phyloP scores from a whole-genome alignment of 2,329 filamentous ascomycete genomes.

The Sporothrix variecibatus region DNA sequence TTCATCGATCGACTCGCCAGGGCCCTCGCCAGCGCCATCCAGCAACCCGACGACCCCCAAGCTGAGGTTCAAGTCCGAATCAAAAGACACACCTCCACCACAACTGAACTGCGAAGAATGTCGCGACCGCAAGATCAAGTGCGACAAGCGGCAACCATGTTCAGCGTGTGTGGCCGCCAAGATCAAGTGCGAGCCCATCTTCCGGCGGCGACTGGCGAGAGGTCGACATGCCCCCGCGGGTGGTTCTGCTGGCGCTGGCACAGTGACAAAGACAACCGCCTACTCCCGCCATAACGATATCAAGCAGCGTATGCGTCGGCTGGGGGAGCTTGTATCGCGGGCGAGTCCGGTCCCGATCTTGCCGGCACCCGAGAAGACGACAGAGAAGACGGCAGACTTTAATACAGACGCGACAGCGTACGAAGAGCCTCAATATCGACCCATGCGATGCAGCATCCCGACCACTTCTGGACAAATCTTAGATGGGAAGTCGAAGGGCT shows the following conservation, averaged over 20 bases:
- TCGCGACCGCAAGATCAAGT: constrained; percentile 10
- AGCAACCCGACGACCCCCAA: too few species aligned
- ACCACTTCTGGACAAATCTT: constrained; percentile 21
- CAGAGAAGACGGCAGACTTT: neutral
- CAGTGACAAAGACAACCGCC: neutral
- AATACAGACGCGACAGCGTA: too few species aligned
- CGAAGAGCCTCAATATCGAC: neutral
- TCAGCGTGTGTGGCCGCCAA: neutral
- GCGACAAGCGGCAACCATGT: constrained; percentile 20
- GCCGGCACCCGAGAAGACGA: neutral
- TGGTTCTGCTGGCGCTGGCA: neutral
- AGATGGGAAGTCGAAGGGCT: constrained; percentile 16
- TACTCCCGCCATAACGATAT: neutral
- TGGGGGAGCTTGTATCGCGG: constrained; percentile 8
- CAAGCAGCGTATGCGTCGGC: neutral
- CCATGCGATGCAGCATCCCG: constrained; percentile 6
- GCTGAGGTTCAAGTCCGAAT: too few species aligned
- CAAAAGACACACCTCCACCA: neutral
- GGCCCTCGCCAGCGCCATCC: too few species aligned
- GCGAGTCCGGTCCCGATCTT: neutral
- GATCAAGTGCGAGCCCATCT: neutral
- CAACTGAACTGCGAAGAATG: constrained; percentile 18
- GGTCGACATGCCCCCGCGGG: neutral
- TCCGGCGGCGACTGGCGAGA: neutral
- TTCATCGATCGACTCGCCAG: too few species aligned